Base-by-base conservation (phyloP, 495 filamentous ascomycete genomes). In the Geopyxis carbonaria region DNA sequence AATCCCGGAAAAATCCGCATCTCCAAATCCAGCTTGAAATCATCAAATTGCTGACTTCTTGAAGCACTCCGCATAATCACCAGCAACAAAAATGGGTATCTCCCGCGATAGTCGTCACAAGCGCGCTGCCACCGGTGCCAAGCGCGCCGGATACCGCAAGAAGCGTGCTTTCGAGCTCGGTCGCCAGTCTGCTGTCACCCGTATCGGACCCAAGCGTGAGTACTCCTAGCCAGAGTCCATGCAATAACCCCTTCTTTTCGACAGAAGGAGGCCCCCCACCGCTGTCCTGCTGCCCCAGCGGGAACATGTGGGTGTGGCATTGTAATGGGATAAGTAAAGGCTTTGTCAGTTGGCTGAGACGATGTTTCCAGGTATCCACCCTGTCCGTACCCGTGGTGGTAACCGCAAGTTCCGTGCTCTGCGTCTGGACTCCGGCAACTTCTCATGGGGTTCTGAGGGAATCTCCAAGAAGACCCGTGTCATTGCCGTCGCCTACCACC, bases 391-490 rank as follows among this genome's bases (percentile, higher is more conserved):
- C 54, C 89, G 89, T 64, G 89, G 89, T 64, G 89, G 89, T 50
- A 95, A 95, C 79, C 81, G 75, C 67, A 99, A 99, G 74, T 93
- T 86, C 78, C 91, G 89, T 72, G 89, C 76, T 46, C 86, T 99
- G 41, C 91, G 89, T 73, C 78, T 99, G 68, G 89, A 99, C 64
- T 80, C 86, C 48, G 89, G 89, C 61, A 99, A 99, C 73, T 99
- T 93, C 68, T 86, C 86, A 48, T 99, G 89, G 89, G 89, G 80
- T 55, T 93, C 84, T 52, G 89, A 99, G 75, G 83, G 84, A 55
- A 66, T 87, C 64, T 76, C 84, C 69, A 84, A 86, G 73, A 99
- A 99, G 75, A 79, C 79, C 65, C 91, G 89, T 73, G 83, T 99
- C 59, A 93, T 99, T 64, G 82, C 67, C 55, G 91, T 95, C 66